Percentiles rank a stretch among this genome's conserved stretches.
These are phyloP conservation scores for Sporothrix pseudoabietina DNA, from an alignment of 2,329 filamentous ascomycete species.

Conservation along the genomic window DNA sequence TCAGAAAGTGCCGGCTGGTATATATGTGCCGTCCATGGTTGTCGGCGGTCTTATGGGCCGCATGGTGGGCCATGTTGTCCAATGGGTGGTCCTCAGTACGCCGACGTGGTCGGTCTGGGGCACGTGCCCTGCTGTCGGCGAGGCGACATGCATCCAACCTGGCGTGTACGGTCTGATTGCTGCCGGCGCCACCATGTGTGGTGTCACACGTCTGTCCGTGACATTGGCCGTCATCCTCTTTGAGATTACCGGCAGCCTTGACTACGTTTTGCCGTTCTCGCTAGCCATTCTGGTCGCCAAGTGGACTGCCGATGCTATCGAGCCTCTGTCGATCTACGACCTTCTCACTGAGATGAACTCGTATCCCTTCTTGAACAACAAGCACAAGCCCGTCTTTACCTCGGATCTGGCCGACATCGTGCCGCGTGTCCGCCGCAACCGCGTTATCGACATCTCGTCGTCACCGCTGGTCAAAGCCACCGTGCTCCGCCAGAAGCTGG, in stretches of 20 bases:
- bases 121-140: slow-evolving; percentile 67
- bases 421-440: slow-evolving; percentile 69
- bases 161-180: slow-evolving; percentile 96
- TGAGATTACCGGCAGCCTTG: slow-evolving; percentile 89
- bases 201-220: slow-evolving; percentile 89
- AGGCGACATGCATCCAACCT: slow-evolving; percentile 86
- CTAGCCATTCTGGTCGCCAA: slow-evolving; percentile 92
- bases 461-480: slow-evolving; percentile 78
- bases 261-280: slow-evolving; percentile 94
- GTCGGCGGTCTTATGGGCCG: slow-evolving; percentile 91
- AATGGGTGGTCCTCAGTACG: slow-evolving; percentile 75
- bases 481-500: slow-evolving; percentile 77
- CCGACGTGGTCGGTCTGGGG: slow-evolving; percentile 74
- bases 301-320: slow-evolving; percentile 95
- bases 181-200: slow-evolving; percentile 96
- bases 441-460: slow-evolving; percentile 83
- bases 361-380: slow-evolving; percentile 97
- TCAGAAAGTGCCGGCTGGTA: slow-evolving; percentile 88
- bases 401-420: slow-evolving; percentile 86
- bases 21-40: slow-evolving; percentile 98
- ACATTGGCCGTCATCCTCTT: slow-evolving; percentile 95
- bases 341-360: slow-evolving; percentile 95
- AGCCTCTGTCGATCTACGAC: slow-evolving; percentile 94
- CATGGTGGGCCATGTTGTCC: slow-evolving; percentile 80
- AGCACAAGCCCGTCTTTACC: slow-evolving; percentile 88